phyloP scores from a whole-genome alignment of 1,284 basidiomycete species.

The Ganoderma lingzhi region DNA sequence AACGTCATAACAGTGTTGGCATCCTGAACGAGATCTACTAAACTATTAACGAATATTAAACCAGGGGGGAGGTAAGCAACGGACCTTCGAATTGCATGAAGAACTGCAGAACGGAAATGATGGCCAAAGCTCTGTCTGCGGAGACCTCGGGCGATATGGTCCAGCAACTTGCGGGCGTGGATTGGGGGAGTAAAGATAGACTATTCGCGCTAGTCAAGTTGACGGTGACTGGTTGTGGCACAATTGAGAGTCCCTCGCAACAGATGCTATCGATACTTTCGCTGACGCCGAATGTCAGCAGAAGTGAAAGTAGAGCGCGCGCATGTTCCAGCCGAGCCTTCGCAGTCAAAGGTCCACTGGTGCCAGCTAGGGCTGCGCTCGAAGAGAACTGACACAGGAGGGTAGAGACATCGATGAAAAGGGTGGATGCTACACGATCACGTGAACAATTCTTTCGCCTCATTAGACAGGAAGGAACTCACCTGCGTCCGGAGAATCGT shows the following conservation, averaged over 20 bases:
- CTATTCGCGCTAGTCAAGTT: conserved; percentile 55
- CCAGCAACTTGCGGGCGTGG: conserved; percentile 61
- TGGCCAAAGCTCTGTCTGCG: conserved; percentile 71
- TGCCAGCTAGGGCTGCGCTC: conserved; percentile 15
- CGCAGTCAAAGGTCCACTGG: conserved; percentile 8
- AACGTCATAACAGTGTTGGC: conserved; percentile 80
- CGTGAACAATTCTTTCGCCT: not conserved
- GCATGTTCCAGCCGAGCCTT: conserved; percentile 32
- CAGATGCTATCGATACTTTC: conserved; percentile 74
- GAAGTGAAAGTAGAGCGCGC: conserved; percentile 45
- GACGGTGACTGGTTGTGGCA: conserved; percentile 41
- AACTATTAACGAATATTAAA: not conserved
- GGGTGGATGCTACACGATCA: conserved; percentile 36
- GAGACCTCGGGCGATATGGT: conserved; percentile 74
- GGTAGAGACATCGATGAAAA: conserved; percentile 41
- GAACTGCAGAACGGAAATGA: conserved; percentile 73
- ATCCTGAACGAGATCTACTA: conserved; percentile 66
- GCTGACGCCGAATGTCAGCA: conserved; percentile 55
- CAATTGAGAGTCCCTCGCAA: conserved; percentile 51
- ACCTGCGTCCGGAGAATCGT: conserved; percentile 22
- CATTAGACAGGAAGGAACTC: too few relatives aligned
- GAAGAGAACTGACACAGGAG: conserved; percentile 35
- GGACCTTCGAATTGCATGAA: conserved; percentile 78
- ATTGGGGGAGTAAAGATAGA: conserved; percentile 53
- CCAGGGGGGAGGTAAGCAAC: not conserved